Base-by-base conservation (phyloP, 108 stramenopile species). In the Nitzschia sp. region DNA sequence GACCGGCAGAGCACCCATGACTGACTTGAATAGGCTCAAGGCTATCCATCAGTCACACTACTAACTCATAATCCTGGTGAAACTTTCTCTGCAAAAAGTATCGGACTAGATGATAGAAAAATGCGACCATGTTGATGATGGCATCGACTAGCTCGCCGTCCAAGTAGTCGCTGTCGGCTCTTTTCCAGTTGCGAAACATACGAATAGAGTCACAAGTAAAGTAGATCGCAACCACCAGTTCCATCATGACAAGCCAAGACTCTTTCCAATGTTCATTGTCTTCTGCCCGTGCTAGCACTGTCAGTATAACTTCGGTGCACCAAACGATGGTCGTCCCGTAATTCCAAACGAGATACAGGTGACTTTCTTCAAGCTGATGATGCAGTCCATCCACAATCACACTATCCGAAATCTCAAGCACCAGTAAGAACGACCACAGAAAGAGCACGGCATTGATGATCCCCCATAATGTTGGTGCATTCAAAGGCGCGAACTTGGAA, bases 271-370 rank as follows among this genome's bases (percentile, higher is more conserved):
- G 8, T 50, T 50, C 48, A 13, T 13, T 13, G 9, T 50, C 48
- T 16, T 50, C 48, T 8, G 48, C 48, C 19, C 48, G 48, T 8
- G 48, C 9, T n/a, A 50, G 19, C 16, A 50, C 48, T 50, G 48
- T 53, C 32, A 35, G 31, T 11, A 52, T 32, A 33, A 66, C 65
- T 54, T 66, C 65, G 33, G 36, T n/a, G 22, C 50, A 19, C 50
- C 52, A 53, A 33, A 66, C 3, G 11, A 23, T 19, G 23, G 50
- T 33, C 21, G 52, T 53, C 32, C 31, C 52, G 53, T 53, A 34
- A 36, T 66, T 66, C 50, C 53, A 66, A 3, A 53, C 13, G 28
- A 66, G 32, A 22, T 66, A 54, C 28, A 33, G 31, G 9, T 21
- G 50, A 22, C 22, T 13, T 30, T 50, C 65, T 53, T 35, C 53